Base-by-base conservation (phyloP, 768 basidiomycete species). In the Phanerochaete sordida region DNA sequence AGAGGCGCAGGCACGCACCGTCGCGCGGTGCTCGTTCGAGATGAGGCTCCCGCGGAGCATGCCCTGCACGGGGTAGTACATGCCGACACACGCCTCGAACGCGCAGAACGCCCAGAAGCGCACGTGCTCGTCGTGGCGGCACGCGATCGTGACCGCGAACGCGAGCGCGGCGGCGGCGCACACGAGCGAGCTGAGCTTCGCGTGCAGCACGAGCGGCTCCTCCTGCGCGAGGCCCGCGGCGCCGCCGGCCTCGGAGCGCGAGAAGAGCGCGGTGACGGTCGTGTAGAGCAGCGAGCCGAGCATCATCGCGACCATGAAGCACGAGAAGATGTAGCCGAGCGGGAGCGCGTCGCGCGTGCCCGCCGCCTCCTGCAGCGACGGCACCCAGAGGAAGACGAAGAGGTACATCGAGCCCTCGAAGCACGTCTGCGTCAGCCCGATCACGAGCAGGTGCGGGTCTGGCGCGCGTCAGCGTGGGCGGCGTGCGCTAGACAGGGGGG, bases 341-440 rank as follows among this genome's bases (percentile, higher is more conserved):
- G 90, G 90, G 27, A 90, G 83, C 19, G 74, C 60, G 6, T 66
- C 64, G 12, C 72, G 62, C 11, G 76, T 66, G 13, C 63, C 46
- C n/a, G 84, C 78, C 23, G 74, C 74, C 68, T 90, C 86, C 72
- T 91, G 88, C 16, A 91, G 75, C 1, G 84, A 79, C 0, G 90
- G 89, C 0, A 91, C 90, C 90, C 90, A 91, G 62, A 87, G 76
- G 75, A 90, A 91, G 63, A 91, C 90, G 72, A 91, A 91, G 61
- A 91, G 81, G 72, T 91, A 91, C 89, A 91, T 90, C 5, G 87
- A 88, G 2, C 90, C 90, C 69, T 91, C 89, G 68, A 91, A 91
- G 72, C 86, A 88, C 1, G 90, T 91, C 72, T 91, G 89, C 0
- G 85, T 85, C 56, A 91, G 72, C 31, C 88, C 87, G 23, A 91